phyloP scores from a whole-genome alignment of 78 protist genomes.

The Diacronema lutheri region DNA sequence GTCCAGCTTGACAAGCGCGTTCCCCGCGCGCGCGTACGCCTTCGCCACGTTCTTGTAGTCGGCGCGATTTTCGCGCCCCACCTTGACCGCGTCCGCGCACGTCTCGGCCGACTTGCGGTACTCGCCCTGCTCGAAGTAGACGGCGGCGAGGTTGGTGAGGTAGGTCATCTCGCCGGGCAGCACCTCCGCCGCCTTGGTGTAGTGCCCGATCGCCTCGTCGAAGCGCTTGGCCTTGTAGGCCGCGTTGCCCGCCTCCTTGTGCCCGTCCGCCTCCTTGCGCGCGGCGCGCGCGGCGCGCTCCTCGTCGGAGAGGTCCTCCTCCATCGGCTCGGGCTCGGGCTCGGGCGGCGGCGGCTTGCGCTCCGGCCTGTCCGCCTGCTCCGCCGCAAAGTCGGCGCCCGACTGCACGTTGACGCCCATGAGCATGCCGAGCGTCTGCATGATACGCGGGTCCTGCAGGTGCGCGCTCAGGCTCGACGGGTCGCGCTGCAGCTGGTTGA shows the following conservation, averaged over 20 bases:
- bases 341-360: constrained; percentile 20
- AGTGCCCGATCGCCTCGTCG: constrained; percentile 63
- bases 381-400: not conserved
- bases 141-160: constrained; percentile 69
- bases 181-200: constrained; percentile 59
- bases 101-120: constrained; percentile 36
- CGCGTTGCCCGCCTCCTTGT: constrained; percentile 68
- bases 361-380: not conserved
- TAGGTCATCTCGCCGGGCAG: constrained; percentile 56
- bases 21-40: constrained; percentile 66
- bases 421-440: constrained; percentile 45
- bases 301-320: constrained; percentile 14
- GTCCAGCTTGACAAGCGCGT: constrained; percentile 33
- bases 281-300: not conserved
- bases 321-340: constrained; percentile 6
- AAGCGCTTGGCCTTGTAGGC: constrained; percentile 67
- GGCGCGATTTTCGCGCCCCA: constrained; percentile 49
- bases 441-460: constrained; percentile 49
- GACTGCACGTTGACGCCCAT: constrained; percentile 46
- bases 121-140: constrained; percentile 59
- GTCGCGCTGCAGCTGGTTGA: constrained; percentile 14
- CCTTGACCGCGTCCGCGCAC: constrained; percentile 65
- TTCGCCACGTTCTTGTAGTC: constrained; percentile 62
- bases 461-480: not conserved
- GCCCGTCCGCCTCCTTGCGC: constrained; percentile 58